Evolutionary conservation across 1,284 basidiomycete genomes (phyloP).

Genomic region (Rhodotorula sp.): DNA sequence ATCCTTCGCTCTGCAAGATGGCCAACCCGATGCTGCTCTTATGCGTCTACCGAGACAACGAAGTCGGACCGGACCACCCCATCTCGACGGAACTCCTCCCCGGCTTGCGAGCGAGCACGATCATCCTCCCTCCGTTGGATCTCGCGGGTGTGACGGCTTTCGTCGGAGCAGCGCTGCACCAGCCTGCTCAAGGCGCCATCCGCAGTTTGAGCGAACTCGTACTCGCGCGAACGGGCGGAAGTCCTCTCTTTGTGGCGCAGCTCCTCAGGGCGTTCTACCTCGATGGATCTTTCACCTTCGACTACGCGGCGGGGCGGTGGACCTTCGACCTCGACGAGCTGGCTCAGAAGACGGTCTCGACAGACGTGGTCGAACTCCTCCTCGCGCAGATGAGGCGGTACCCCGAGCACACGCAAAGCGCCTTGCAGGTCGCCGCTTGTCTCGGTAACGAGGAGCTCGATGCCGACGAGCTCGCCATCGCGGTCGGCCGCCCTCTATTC

Average conservation of each 20-base stretch:
- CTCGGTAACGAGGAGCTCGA: conserved; percentile 35
- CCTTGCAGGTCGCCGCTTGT: conserved; percentile 33
- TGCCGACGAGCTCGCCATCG: conserved; percentile 19
- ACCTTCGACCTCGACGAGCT: conserved; percentile 33
- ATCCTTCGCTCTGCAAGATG: conserved; percentile 18
- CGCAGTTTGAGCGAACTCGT: conserved; percentile 12
- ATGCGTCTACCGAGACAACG: conserved; percentile 36
- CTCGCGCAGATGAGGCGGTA: conserved; percentile 31
- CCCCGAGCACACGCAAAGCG: conserved; percentile 8
- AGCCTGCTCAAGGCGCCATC: not conserved
- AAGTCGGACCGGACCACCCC: conserved; percentile 30
- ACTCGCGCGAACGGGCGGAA: conserved; percentile 1
- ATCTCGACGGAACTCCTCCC: conserved; percentile 28
- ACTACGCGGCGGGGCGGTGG: conserved; percentile 25
- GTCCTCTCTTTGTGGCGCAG: conserved; percentile 9
- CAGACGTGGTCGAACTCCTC: conserved; percentile 40
- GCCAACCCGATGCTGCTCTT: conserved; percentile 31
- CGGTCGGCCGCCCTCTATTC: conserved; percentile 5
- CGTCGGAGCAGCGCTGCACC: conserved; percentile 19
- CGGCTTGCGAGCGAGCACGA: conserved; percentile 2
- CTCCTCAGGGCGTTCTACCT: conserved; percentile 36
- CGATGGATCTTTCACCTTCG: conserved; percentile 37
- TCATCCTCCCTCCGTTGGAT: conserved; percentile 29
- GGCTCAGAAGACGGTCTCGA: conserved; percentile 25
- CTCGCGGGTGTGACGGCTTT: conserved; percentile 21